Conservation (phyloP, 1,139 yeast genomes). For the Lodderomyces jiufengensis region DNA sequence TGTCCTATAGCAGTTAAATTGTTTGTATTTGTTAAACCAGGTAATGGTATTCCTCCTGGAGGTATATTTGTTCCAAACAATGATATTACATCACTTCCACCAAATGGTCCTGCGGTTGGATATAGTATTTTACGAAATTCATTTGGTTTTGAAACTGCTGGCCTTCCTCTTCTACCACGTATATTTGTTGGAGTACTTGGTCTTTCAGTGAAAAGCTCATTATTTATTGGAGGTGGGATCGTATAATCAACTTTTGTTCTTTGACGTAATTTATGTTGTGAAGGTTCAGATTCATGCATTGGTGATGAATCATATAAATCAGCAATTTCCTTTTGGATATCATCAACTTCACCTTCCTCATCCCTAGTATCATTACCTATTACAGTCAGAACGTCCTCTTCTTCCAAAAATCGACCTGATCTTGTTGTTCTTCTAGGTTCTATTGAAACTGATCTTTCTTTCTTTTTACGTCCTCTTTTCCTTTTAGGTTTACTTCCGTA, state of each 20-base stretch:
- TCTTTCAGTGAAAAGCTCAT: constrained; percentile 27
- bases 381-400: constrained; percentile 19
- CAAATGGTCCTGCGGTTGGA: constrained; percentile 98
- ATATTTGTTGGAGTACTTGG: constrained; percentile 16
- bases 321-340: constrained; percentile 48
- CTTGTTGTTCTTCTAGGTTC: constrained; percentile 18
- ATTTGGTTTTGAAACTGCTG: constrained; percentile 35
- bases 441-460: constrained; percentile 24
- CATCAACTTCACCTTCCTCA: constrained; percentile 30
- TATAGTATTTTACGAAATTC: constrained; percentile 61
- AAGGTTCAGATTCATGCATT: constrained; percentile 42
- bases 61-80: constrained; percentile 68
- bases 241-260: constrained; percentile 76
- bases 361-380: constrained; percentile 27
- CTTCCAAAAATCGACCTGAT: constrained; percentile 13
- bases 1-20: constrained; percentile 51
- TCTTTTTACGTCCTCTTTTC: constrained; percentile 17
- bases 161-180: constrained; percentile 26
- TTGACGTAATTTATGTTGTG: constrained; percentile 63
- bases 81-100: constrained; percentile 83
- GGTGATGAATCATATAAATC: constrained; percentile 54
- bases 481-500: constrained; percentile 16
- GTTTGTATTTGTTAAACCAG: constrained; percentile 29
- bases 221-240: constrained; percentile 78
- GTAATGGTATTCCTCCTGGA: constrained; percentile 44